Evolutionary conservation across 108 stramenopile species (phyloP).

Genomic region (Pelagomonas calceolata): DNA sequence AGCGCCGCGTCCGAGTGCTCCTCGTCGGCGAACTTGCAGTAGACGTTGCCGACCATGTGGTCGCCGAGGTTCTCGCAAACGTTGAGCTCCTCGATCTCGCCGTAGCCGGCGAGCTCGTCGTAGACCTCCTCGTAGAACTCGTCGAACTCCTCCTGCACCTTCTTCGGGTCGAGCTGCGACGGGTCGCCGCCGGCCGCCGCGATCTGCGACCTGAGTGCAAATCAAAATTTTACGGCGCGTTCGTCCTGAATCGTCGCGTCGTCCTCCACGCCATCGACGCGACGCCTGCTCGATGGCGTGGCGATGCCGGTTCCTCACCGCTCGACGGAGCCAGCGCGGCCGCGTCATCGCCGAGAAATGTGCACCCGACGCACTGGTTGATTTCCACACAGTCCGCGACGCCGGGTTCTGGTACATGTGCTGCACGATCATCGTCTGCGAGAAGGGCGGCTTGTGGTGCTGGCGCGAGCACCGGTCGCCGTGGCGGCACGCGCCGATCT

Average conservation of each 20-base stretch:
- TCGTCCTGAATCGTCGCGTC: no score
- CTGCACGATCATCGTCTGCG: constrained; percentile 83
- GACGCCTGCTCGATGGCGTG: no score
- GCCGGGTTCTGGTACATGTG: constrained; percentile 81
- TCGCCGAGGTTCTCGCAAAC: constrained; percentile 97
- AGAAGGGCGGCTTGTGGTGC: constrained; percentile 89
- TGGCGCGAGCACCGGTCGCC: constrained; percentile 83
- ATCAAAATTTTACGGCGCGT: no score
- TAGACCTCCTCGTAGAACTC: constrained; percentile 49
- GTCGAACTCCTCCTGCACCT: constrained; percentile 70
- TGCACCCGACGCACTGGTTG: no score
- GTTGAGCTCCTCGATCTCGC: constrained; percentile 78
- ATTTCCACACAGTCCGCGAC: no score
- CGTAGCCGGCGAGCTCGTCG: constrained; percentile 81
- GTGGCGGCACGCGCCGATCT: constrained; percentile 95
- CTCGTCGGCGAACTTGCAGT: constrained; percentile 83
- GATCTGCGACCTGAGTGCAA: no score
- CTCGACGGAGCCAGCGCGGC: no score
- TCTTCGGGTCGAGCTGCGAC: constrained; percentile 42
- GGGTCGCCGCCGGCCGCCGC: constrained; percentile 35
- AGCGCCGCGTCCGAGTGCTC: constrained; percentile 85
- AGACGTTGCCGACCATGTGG: constrained; percentile 85
- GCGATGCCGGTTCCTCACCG: no score
- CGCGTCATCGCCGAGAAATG: no score
- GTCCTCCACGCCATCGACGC: no score